Evolutionary conservation across 108 stramenopile genomes (phyloP).

Genomic region (Mediolabrus comicus): DNA sequence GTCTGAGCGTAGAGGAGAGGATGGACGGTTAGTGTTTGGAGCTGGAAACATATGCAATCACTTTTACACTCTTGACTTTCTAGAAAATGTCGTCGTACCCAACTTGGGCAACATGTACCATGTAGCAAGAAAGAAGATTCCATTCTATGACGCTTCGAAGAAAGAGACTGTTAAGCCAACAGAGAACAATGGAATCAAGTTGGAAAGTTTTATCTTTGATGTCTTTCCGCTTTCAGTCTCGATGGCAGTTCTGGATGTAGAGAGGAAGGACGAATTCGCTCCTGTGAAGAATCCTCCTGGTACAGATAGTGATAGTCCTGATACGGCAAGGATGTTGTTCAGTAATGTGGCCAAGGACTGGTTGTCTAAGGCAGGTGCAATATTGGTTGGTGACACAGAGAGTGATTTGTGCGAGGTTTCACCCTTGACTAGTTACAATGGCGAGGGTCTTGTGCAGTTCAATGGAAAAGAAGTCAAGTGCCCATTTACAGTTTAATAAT

Average conservation of each 20-base stretch:
- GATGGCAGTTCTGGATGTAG: slow-evolving; percentile 91
- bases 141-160: slow-evolving; percentile 70
- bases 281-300: slow-evolving; percentile 96
- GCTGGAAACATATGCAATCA: slow-evolving; percentile 99
- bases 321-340: slow-evolving; percentile 73
- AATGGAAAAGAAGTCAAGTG: slow-evolving; percentile 60
- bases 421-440: slow-evolving; percentile 75
- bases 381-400: slow-evolving; percentile 48
- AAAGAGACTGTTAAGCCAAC: slow-evolving; percentile 62
- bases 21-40: slow-evolving; percentile 82
- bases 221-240: slow-evolving; percentile 87
- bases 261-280: slow-evolving; percentile 93
- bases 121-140: slow-evolving; percentile 96
- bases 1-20: slow-evolving; percentile 58
- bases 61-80: slow-evolving; percentile 91
- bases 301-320: slow-evolving; percentile 69
- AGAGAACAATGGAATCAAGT: slow-evolving; percentile 93
- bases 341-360: slow-evolving; percentile 72
- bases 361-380: slow-evolving; percentile 65
- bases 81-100: slow-evolving; percentile 74
- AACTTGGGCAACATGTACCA: slow-evolving; percentile 89
- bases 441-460: slow-evolving; percentile 74
- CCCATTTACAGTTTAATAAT: slow-evolving; percentile 61
- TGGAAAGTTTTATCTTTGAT: slow-evolving; percentile 99
- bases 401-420: slow-evolving; percentile 68